These are phyloP conservation scores for Tylopilus sp. DNA, from an alignment of 768 basidiomycete species.

Conservation along the genomic window DNA sequence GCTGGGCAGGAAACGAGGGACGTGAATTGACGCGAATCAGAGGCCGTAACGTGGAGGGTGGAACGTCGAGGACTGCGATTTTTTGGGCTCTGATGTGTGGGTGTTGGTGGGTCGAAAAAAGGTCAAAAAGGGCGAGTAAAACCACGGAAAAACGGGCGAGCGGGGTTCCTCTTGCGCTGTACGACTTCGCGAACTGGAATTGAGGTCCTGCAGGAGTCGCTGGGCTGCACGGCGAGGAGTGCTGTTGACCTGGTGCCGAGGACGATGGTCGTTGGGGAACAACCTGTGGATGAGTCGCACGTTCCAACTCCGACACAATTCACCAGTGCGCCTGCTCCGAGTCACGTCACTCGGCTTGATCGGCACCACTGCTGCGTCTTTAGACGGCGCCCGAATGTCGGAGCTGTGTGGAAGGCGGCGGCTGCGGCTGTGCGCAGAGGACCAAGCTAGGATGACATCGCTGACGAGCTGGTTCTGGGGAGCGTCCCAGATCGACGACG, in stretches of 20 bases:
- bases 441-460: conserved; percentile 46
- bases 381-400: conserved; percentile 23
- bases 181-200: neutral
- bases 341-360: conserved; percentile 18
- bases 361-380: neutral
- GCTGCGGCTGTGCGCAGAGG: conserved; percentile 15
- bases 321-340: conserved; percentile 14
- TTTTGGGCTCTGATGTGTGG: conserved; percentile 17
- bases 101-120: conserved; percentile 2
- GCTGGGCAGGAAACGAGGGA: neutral
- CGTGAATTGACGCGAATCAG: conserved; percentile 29
- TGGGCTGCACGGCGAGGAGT: conserved; percentile 10
- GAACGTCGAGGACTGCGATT: conserved; percentile 15
- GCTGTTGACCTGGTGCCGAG: conserved; percentile 17
- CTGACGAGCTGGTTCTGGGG: conserved; percentile 77
- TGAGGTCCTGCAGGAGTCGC: conserved; percentile 1
- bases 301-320: conserved; percentile 35
- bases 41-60: conserved; percentile 1
- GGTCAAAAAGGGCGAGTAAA: conserved; percentile 17
- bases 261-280: conserved; percentile 34
- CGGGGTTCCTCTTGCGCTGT: neutral
- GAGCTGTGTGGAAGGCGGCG: conserved; percentile 12
- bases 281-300: conserved; percentile 32
- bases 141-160: conserved; percentile 9
- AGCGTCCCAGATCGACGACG: conserved; percentile 77